Evolutionary conservation across 2,329 filamentous ascomycete genomes (phyloP).

Genomic region (Aspergillus sp.): DNA sequence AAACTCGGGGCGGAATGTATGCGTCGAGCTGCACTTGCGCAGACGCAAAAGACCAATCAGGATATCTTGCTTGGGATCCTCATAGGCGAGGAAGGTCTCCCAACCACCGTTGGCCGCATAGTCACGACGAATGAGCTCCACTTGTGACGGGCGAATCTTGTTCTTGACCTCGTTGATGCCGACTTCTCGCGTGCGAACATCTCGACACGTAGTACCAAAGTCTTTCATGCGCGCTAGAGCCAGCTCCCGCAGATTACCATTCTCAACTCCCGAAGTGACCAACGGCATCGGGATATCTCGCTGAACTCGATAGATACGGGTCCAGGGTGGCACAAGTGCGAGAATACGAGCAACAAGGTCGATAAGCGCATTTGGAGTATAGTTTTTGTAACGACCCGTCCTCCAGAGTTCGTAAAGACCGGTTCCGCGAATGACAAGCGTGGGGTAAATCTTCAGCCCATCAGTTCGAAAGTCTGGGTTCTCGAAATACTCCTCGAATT

Average conservation of each 20-base stretch:
- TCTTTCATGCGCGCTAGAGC: constrained; percentile 98
- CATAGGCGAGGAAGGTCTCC: constrained; percentile 98
- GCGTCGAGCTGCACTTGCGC: constrained; percentile 84
- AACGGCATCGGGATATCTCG: constrained; percentile 99
- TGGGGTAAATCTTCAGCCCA: constrained; percentile 96
- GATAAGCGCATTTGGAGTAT: constrained; percentile 94
- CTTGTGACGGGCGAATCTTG: constrained; percentile 94
- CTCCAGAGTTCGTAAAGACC: constrained; percentile 97
- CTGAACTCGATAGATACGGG: constrained; percentile 96
- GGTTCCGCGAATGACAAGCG: constrained; percentile 92
- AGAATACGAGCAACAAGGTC: constrained; percentile 96
- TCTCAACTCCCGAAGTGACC: constrained; percentile 97
- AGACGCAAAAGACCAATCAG: constrained; percentile 86
- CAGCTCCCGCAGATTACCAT: constrained; percentile 91
- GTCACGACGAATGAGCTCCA: constrained; percentile 90
- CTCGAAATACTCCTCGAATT: constrained; percentile 97
- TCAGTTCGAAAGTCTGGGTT: constrained; percentile 95
- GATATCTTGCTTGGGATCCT: constrained; percentile 98
- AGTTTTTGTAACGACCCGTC: constrained; percentile 96
- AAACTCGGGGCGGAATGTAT: constrained; percentile 89
- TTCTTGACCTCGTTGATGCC: constrained; percentile 99
- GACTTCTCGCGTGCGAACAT: constrained; percentile 93
- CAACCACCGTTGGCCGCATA: constrained; percentile 95
- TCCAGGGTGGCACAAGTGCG: constrained; percentile 94
- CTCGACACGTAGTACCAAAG: constrained; percentile 94